Conservation (phyloP, 352 stramenopile genomes). For the Globisporangium sylvaticum region DNA sequence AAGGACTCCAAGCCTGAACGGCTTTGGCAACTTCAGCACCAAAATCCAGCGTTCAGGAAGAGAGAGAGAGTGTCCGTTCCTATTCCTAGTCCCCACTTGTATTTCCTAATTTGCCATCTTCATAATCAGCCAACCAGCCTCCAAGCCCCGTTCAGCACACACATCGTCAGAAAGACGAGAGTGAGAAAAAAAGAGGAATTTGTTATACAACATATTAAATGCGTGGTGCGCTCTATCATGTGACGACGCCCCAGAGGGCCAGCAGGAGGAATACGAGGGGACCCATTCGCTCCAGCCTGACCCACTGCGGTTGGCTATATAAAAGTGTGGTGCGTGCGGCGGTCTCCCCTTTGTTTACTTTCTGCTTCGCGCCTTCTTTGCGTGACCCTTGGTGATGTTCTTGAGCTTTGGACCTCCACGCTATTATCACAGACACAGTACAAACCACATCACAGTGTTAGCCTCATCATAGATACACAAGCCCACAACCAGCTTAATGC, state of each 20-base stretch:
- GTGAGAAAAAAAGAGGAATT: conserved; percentile 8
- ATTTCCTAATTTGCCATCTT: background rate
- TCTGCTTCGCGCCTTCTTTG: conserved; percentile 53
- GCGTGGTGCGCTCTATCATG: conserved; percentile 12
- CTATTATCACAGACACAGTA: background rate
- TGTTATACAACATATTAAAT: conserved; percentile 17
- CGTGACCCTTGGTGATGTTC: conserved; percentile 68
- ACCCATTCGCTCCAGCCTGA: background rate
- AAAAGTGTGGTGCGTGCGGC: background rate
- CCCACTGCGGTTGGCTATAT: background rate
- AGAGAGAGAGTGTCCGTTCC: background rate
- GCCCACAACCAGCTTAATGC: no score
- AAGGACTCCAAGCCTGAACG: no score
- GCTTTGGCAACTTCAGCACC: background rate
- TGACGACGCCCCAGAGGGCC: conserved; percentile 4
- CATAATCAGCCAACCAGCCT: background rate
- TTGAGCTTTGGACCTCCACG: conserved; percentile 49
- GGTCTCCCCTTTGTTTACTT: conserved; percentile 30
- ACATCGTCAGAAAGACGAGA: background rate
- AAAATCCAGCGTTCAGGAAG: conserved; percentile 20
- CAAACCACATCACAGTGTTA: no score
- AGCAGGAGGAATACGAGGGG: background rate
- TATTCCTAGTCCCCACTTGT: background rate
- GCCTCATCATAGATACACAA: background rate
- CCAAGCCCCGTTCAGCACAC: background rate